Conservation (phyloP, 495 filamentous ascomycete genomes). For the Penicillium soppii region DNA sequence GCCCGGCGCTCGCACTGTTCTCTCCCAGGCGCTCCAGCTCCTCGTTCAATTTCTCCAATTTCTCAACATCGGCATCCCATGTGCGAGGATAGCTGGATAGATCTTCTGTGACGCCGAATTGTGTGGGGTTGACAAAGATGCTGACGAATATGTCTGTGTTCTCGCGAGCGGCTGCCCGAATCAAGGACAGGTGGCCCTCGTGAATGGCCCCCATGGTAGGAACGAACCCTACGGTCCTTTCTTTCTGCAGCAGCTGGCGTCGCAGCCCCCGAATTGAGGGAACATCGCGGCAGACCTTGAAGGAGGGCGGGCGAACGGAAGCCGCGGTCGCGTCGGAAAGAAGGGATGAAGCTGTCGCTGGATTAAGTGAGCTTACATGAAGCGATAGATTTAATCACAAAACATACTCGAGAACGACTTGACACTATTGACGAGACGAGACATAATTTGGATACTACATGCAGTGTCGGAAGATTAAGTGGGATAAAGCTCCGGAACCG, state of each 20-base stretch:
- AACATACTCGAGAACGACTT: constrained; percentile 31
- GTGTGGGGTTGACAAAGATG: constrained; percentile 94
- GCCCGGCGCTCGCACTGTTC: constrained; percentile 46
- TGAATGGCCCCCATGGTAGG: constrained; percentile 98
- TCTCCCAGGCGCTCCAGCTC: constrained; percentile 60
- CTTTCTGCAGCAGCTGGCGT: constrained; percentile 60
- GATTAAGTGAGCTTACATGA: constrained; percentile 15
- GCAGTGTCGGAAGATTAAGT: background rate
- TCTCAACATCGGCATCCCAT: constrained; percentile 71
- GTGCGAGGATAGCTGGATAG: constrained; percentile 86
- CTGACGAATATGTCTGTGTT: constrained; percentile 83
- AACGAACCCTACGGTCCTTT: constrained; percentile 79
- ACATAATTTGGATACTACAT: constrained; percentile 12
- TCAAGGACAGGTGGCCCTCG: constrained; percentile 82
- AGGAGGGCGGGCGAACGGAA: constrained; percentile 26
- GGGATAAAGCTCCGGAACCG: background rate
- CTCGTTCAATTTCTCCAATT: constrained; percentile 64
- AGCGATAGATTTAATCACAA: background rate
- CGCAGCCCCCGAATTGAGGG: constrained; percentile 70
- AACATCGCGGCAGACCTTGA: constrained; percentile 75
- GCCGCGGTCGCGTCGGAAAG: constrained; percentile 26
- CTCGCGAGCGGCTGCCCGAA: constrained; percentile 80
- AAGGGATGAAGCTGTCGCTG: constrained; percentile 28
- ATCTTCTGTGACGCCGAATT: constrained; percentile 91
- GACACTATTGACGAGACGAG: constrained; percentile 23